These are phyloP conservation scores for Schwanniomyces yamadae DNA, from an alignment of 805 yeast species.

Conservation along the genomic window DNA sequence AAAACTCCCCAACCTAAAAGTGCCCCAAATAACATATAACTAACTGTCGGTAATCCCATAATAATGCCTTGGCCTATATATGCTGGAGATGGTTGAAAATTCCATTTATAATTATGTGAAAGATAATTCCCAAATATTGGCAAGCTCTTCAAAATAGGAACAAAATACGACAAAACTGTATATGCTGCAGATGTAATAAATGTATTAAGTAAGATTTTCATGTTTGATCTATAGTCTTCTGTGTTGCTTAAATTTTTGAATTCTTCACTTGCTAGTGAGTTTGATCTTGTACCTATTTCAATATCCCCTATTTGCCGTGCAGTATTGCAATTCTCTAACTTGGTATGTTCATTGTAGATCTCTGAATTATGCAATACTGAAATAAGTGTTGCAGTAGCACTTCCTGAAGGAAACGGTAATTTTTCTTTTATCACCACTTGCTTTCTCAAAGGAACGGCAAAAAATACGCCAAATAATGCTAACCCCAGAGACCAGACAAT, in stretches of 20 bases:
- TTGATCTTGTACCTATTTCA: neutral
- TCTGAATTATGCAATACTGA: slow-evolving; percentile 79
- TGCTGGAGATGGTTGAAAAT: slow-evolving; percentile 94
- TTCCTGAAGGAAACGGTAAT: slow-evolving; percentile 90
- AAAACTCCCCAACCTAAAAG: slow-evolving; percentile 87
- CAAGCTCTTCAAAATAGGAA: slow-evolving; percentile 64
- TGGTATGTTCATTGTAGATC: slow-evolving; percentile 35
- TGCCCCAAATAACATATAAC: slow-evolving; percentile 89
- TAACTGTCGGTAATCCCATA: slow-evolving; percentile 91
- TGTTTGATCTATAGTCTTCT: slow-evolving; percentile 49
- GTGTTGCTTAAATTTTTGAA: neutral
- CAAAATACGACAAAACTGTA: slow-evolving; percentile 68
- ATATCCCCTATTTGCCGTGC: neutral
- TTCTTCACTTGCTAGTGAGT: too few relatives aligned
- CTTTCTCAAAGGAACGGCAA: slow-evolving; percentile 83
- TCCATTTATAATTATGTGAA: slow-evolving; percentile 72
- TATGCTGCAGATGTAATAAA: slow-evolving; percentile 69
- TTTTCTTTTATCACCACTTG: slow-evolving; percentile 88
- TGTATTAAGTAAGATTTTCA: slow-evolving; percentile 57
- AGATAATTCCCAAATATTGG: slow-evolving; percentile 74
- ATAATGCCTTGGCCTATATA: slow-evolving; percentile 97
- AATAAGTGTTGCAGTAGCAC: slow-evolving; percentile 92
- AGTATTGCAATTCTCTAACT: slow-evolving; percentile 2
- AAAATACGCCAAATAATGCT: slow-evolving; percentile 93
- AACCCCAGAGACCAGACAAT: slow-evolving; percentile 82